phyloP scores from a whole-genome alignment of 495 filamentous ascomycete species.

The Aspergillus saccharolyticus region DNA sequence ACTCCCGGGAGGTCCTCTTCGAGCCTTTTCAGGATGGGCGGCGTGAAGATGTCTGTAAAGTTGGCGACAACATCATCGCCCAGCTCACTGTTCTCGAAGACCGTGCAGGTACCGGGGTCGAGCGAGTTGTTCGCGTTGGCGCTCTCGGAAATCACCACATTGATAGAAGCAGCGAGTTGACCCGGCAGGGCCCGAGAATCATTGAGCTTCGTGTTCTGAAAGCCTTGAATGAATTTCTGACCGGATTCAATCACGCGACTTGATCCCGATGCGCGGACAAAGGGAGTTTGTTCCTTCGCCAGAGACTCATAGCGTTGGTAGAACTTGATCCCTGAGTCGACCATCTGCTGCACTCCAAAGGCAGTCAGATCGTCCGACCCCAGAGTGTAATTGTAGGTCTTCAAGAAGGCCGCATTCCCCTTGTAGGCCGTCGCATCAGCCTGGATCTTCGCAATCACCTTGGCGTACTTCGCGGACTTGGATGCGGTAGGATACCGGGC shows the following conservation, averaged over 20 bases:
- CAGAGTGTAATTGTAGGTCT: conserved; percentile 64
- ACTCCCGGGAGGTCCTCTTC: conserved; percentile 57
- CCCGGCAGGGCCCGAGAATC: conserved; percentile 32
- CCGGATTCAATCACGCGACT: conserved; percentile 71
- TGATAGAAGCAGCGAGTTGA: conserved; percentile 47
- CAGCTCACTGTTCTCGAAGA: conserved; percentile 48
- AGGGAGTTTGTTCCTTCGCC: conserved; percentile 51
- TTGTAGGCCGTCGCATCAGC: conserved; percentile 48
- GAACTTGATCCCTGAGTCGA: conserved; percentile 68
- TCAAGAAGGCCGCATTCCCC: conserved; percentile 58
- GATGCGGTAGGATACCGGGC: conserved; percentile 67
- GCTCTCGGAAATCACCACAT: conserved; percentile 61
- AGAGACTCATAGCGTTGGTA: conserved; percentile 64
- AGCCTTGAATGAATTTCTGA: conserved; percentile 66
- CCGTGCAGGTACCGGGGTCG: conserved; percentile 61
- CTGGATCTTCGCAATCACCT: conserved; percentile 58
- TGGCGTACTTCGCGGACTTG: conserved; percentile 54
- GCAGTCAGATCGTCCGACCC: conserved; percentile 69
- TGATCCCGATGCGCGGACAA: conserved; percentile 66
- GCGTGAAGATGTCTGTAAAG: conserved; percentile 55
- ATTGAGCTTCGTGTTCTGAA: conserved; percentile 50
- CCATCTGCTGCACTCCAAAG: conserved; percentile 69
- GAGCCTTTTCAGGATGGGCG: conserved; percentile 57
- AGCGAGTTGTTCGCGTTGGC: conserved; percentile 69
- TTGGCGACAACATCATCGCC: conserved; percentile 43